Conservation (phyloP, 495 filamentous ascomycete genomes). For the Trichoderma virens region DNA sequence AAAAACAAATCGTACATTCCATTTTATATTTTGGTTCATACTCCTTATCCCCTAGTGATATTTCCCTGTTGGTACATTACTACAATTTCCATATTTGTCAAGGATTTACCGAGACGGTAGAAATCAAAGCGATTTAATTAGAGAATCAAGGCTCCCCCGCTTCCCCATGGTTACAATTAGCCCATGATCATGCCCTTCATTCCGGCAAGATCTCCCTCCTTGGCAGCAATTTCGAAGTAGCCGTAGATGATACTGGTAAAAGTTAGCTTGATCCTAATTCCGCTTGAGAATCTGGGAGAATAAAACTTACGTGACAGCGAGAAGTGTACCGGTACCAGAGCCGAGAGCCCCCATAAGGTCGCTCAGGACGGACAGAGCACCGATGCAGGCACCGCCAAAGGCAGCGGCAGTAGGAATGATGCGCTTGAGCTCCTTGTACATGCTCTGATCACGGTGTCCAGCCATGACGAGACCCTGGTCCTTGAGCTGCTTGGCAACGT, state of each 20-base stretch:
- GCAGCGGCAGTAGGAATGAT: constrained; percentile 97
- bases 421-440: constrained; percentile 99
- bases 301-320: constrained; percentile 91
- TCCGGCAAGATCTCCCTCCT: constrained; percentile 89
- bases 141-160: not conserved
- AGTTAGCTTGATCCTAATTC: constrained; percentile 28
- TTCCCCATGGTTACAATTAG: constrained; percentile 21
- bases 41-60: not conserved
- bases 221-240: constrained; percentile 98
- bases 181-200: constrained; percentile 83
- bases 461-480: constrained; percentile 99
- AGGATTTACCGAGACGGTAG: not conserved
- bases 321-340: constrained; percentile 92
- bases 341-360: constrained; percentile 95
- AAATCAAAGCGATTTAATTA: constrained; percentile 3
- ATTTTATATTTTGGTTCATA: constrained; percentile 3
- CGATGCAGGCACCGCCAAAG: constrained; percentile 98
- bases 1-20: constrained; percentile 6
- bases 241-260: constrained; percentile 82
- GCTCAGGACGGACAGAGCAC: constrained; percentile 87
- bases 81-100: not conserved
- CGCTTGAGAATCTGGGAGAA: constrained; percentile 16
- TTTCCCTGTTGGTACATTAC: not conserved
- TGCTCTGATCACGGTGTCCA: constrained; percentile 97
- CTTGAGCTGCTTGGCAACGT: constrained; percentile 99